phyloP scores from a whole-genome alignment of 352 stramenopile genomes.

The Pythium plurisporium region DNA sequence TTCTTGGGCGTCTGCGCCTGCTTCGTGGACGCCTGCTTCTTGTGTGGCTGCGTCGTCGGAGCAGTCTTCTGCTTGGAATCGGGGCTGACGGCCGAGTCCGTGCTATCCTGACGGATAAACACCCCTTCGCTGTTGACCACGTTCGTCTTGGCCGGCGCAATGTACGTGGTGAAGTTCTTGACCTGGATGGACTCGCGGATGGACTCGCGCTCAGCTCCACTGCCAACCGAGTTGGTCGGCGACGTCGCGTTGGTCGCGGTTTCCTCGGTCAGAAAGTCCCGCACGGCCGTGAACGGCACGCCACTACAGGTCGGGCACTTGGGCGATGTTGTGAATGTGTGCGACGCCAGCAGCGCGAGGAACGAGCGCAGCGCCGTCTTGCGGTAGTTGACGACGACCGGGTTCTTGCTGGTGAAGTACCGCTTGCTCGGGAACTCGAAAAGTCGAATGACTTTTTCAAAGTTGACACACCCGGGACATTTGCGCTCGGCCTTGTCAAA shows the following conservation, averaged over 20 bases:
- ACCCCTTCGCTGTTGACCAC: conserved; percentile 63
- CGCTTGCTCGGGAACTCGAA: conserved; percentile 86
- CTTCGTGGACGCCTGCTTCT: background rate
- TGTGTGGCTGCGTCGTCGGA: background rate
- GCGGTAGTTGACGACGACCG: conserved; percentile 75
- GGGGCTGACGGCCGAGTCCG: background rate
- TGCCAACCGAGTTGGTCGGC: background rate
- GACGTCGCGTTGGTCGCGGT: background rate
- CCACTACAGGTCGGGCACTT: conserved; percentile 80
- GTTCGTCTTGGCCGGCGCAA: conserved; percentile 39
- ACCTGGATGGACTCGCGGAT: conserved; percentile 42
- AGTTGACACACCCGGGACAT: conserved; percentile 78
- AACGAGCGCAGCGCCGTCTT: conserved; percentile 74
- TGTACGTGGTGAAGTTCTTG: conserved; percentile 70
- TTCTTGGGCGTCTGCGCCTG: background rate
- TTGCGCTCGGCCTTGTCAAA: conserved; percentile 59
- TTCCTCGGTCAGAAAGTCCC: conserved; percentile 67
- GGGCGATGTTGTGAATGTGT: conserved; percentile 75
- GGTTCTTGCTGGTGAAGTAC: conserved; percentile 73
- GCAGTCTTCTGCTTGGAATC: background rate
- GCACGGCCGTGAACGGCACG: conserved; percentile 66
- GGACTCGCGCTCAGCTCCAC: conserved; percentile 19
- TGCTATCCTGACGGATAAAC: conserved; percentile 30
- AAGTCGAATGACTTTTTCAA: conserved; percentile 71
- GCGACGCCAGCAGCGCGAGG: conserved; percentile 62